Conservation (phyloP, 495 filamentous ascomycete genomes). For the Penicillium fimorum region DNA sequence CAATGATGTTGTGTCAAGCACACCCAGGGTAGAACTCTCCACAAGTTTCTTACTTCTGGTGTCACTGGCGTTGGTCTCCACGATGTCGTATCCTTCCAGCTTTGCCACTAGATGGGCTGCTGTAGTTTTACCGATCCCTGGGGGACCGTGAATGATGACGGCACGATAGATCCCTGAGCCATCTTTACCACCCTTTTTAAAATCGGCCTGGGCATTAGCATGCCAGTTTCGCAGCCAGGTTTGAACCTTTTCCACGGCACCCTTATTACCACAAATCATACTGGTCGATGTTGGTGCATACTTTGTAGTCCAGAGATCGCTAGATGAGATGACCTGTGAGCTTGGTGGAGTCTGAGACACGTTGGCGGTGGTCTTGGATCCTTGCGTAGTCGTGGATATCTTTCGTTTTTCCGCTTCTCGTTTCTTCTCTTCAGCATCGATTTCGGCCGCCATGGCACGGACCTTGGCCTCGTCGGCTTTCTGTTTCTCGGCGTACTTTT, state of each 20-base stretch:
- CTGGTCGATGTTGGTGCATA: slow-evolving; percentile 81
- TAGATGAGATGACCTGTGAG: slow-evolving; percentile 36
- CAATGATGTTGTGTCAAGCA: slow-evolving; percentile 89
- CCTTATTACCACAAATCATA: slow-evolving; percentile 97
- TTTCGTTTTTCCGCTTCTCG: slow-evolving; percentile 42
- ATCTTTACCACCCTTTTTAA: slow-evolving; percentile 77
- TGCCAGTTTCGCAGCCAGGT: slow-evolving; percentile 82
- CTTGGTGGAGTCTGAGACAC: slow-evolving; percentile 22
- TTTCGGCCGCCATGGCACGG: slow-evolving; percentile 71
- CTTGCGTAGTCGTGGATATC: slow-evolving; percentile 35
- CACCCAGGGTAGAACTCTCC: slow-evolving; percentile 78
- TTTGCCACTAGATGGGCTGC: slow-evolving; percentile 93
- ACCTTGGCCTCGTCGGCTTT: slow-evolving; percentile 78
- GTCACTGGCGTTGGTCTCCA: slow-evolving; percentile 96
- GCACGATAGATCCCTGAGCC: slow-evolving; percentile 75
- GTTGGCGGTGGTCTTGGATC: slow-evolving; percentile 16
- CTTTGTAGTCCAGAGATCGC: slow-evolving; percentile 88
- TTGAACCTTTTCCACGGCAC: slow-evolving; percentile 82
- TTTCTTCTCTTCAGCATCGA: slow-evolving; percentile 62
- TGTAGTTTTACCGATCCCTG: slow-evolving; percentile 97
- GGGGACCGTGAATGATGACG: slow-evolving; percentile 90
- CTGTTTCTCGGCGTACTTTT: slow-evolving; percentile 75
- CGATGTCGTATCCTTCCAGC: slow-evolving; percentile 86
- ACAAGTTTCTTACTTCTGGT: slow-evolving; percentile 97
- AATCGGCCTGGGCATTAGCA: slow-evolving; percentile 66